Conservation (phyloP, 78 protist genomes). For the Thecamonas trahens region DNA sequence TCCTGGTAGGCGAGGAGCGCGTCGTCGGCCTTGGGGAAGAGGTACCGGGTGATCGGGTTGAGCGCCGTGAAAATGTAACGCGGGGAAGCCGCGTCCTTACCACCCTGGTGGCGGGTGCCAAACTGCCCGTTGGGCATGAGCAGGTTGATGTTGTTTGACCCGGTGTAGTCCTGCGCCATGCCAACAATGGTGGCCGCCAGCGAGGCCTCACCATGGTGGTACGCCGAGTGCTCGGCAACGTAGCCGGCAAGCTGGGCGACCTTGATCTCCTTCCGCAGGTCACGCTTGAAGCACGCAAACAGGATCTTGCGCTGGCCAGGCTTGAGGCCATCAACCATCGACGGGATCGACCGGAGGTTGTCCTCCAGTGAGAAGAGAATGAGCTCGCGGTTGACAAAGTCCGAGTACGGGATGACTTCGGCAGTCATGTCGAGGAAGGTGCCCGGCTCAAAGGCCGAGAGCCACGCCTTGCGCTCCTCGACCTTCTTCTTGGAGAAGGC, state of each 20-base stretch:
- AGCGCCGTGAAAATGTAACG: conserved; percentile 94
- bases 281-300: conserved; percentile 93
- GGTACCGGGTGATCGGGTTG: conserved; percentile 54
- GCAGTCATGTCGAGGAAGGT: conserved; percentile 20
- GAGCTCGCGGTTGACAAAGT: conserved; percentile 90
- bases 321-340: conserved; percentile 94
- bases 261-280: conserved; percentile 83
- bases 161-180: conserved; percentile 90
- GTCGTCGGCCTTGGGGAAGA: conserved; percentile 88
- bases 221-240: conserved; percentile 84
- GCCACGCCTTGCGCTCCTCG: conserved; percentile 93
- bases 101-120: conserved; percentile 90
- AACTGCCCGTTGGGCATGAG: conserved; percentile 91
- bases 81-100: conserved; percentile 91
- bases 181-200: conserved; percentile 79
- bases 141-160: conserved; percentile 92
- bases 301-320: conserved; percentile 94
- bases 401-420: conserved; percentile 5
- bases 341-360: conserved; percentile 93
- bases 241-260: conserved; percentile 98
- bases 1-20: conserved; percentile 67
- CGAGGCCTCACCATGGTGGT: conserved; percentile 97
- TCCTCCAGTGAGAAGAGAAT: conserved; percentile 88
- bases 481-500: conserved; percentile 76
- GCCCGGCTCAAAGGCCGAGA: neutral